These are phyloP conservation scores for Candida piceae DNA, from an alignment of 805 yeast species.

Conservation along the genomic window DNA sequence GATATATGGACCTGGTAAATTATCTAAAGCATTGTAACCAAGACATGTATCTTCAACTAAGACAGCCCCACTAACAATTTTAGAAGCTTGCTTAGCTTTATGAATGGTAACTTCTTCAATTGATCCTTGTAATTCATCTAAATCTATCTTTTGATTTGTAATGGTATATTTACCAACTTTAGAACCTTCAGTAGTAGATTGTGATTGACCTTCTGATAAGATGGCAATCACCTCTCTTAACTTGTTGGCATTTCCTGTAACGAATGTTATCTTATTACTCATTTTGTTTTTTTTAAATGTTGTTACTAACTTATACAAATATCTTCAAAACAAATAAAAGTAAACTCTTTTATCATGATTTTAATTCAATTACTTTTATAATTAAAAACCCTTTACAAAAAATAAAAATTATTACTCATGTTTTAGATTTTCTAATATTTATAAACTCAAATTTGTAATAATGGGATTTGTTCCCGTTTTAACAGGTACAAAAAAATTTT, in stretches of 20 bases:
- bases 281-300: conserved; percentile 10
- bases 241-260: conserved; percentile 83
- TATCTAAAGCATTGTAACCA: conserved; percentile 67
- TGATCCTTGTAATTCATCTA: conserved; percentile 89
- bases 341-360: no score
- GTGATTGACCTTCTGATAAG: conserved; percentile 39
- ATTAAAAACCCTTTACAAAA: no score
- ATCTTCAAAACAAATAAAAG: no score
- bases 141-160: conserved; percentile 63
- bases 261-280: conserved; percentile 27
- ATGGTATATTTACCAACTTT: conserved; percentile 48
- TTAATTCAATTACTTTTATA: no score
- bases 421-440: no score
- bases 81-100: conserved; percentile 74
- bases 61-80: conserved; percentile 65
- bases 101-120: conserved; percentile 74
- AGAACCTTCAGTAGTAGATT: conserved; percentile 15
- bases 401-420: no score
- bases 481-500: no score
- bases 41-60: conserved; percentile 94
- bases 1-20: conserved; percentile 81
- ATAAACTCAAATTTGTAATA: no score
- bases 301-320: no score
- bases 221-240: conserved; percentile 79
- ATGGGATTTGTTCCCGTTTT: no score